Base-by-base conservation (phyloP, 1,284 basidiomycete species). In the Phellopilus nigrolimitatus region DNA sequence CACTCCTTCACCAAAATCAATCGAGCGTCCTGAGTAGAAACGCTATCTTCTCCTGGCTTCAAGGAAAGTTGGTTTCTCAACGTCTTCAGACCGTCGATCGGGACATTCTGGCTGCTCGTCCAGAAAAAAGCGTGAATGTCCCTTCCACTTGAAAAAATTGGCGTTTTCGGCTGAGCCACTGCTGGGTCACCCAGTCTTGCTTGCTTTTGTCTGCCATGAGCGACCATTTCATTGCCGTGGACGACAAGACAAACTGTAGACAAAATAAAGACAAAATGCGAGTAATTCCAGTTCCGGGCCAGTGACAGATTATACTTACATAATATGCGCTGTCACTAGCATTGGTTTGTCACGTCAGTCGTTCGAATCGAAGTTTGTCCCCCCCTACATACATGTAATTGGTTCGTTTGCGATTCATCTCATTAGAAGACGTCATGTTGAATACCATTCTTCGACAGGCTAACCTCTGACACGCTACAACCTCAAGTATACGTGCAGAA, bases 41-140 rank as follows among this genome's bases (percentile, higher is more conserved):
- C 65, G 1, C 60, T 47, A 6, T 61, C 61, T 54, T 81, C 79
- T 30, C 64, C 65, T 5, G 66, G 57, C 56, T 70, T 71, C 34
- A 80, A 58, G 1, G 75, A 74, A 22, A 84, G 64, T 56, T 83
- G 80, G 59, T 82, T 83, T n/a, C 70, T 66, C 46, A 83, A 57
- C 17, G 70, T 63, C 25, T 62, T 71, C 10, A 53, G 17, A 12
- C n/a, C 34, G n/a, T 37, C 34, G 15, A 15, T 15, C 34, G 34
- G n/a, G 34, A 37, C 12, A 15, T 17, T 37, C 8, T 37, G 34
- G n/a, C 34, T 37, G 34, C 34, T 17, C 3, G 15, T 7, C n/a
- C 8, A 17, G 34, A 7, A 15, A 37, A 37, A 17, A 7, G 34
- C 8, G n/a, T 37, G 34, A 15, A 37, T 15, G n/a, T 37, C 34